These are phyloP conservation scores for Boletus reticuloceps DNA, from an alignment of 768 basidiomycete genomes.

Conservation along the genomic window DNA sequence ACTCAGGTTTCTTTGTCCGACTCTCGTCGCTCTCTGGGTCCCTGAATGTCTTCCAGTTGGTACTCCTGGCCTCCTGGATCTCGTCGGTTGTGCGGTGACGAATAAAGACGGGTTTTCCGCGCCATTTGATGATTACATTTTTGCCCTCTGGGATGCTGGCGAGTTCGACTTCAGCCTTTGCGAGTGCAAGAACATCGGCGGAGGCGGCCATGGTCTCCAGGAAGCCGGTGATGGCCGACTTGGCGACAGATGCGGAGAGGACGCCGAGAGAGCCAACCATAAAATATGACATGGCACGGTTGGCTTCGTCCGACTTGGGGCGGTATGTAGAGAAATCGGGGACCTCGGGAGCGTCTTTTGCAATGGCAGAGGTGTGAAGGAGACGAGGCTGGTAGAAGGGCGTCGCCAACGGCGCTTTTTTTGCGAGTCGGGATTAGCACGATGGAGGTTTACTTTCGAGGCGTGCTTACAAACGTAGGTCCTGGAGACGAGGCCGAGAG, in stretches of 20 bases:
- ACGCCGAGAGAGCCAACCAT: constrained; percentile 92
- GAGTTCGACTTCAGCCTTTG: constrained; percentile 96
- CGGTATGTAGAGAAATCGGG: constrained; percentile 89
- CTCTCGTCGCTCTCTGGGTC: constrained; percentile 92
- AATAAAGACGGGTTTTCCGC: constrained; percentile 99
- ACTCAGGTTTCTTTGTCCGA: constrained; percentile 92
- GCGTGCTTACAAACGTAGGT: constrained; percentile 58
- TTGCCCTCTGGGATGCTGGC: constrained; percentile 91
- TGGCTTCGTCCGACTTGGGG: constrained; percentile 57
- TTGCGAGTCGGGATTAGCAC: constrained; percentile 12
- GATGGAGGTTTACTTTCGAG: constrained; percentile 8
- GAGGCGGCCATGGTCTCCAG: constrained; percentile 95
- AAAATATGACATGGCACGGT: constrained; percentile 83
- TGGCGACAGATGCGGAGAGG: constrained; percentile 91
- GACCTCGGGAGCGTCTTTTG: constrained; percentile 72
- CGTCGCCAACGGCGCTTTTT: constrained; percentile 49
- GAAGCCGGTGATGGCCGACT: constrained; percentile 92
- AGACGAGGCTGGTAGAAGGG: constrained; percentile 62
- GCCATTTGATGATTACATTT: constrained; percentile 98
- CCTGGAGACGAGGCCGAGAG: constrained; percentile 60
- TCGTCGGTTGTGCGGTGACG: constrained; percentile 90
- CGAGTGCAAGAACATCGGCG: constrained; percentile 95
- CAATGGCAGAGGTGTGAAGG: constrained; percentile 71
- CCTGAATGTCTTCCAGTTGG: constrained; percentile 83
- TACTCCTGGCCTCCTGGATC: constrained; percentile 85